Conservation (phyloP, 331 rosid genomes). For the Quercus lobata region DNA sequence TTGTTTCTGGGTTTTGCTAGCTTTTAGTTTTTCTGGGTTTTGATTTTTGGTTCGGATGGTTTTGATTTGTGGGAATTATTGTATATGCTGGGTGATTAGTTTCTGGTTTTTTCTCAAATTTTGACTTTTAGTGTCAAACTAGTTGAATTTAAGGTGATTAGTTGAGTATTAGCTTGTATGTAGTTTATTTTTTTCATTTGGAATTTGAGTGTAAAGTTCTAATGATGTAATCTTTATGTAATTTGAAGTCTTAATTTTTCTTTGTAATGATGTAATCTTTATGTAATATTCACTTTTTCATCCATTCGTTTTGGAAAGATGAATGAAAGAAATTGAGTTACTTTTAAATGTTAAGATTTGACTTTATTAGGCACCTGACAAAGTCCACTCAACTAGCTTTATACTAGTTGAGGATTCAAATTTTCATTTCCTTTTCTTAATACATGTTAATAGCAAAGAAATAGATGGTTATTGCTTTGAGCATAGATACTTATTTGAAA, state of each 20-base stretch:
- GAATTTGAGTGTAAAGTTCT: background rate
- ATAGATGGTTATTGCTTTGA: background rate
- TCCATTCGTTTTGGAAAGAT: background rate
- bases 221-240: too few relatives aligned
- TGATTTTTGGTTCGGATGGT: background rate
- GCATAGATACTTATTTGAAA: background rate
- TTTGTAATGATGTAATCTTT: background rate
- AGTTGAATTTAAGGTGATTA: background rate
- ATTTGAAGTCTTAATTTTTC: background rate
- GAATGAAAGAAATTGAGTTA: background rate
- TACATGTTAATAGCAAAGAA: background rate
- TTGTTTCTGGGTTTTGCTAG: background rate
- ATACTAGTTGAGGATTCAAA: background rate
- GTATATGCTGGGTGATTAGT: constrained; percentile 11
- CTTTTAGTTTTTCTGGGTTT: constrained; percentile 3
- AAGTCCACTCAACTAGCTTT: background rate
- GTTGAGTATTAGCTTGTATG: background rate
- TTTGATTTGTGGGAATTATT: background rate
- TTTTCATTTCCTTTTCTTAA: background rate
- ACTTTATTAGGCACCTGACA: constrained; percentile 2
- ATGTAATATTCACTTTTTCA: background rate
- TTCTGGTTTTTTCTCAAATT: background rate
- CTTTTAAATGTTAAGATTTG: background rate
- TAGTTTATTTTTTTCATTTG: background rate
- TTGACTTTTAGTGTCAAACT: background rate